A percentile compares a stretch with the other conserved stretches of the same genome.
Conservation (phyloP, 2,329 filamentous ascomycete species). For the Hansfordia pulvinata region DNA sequence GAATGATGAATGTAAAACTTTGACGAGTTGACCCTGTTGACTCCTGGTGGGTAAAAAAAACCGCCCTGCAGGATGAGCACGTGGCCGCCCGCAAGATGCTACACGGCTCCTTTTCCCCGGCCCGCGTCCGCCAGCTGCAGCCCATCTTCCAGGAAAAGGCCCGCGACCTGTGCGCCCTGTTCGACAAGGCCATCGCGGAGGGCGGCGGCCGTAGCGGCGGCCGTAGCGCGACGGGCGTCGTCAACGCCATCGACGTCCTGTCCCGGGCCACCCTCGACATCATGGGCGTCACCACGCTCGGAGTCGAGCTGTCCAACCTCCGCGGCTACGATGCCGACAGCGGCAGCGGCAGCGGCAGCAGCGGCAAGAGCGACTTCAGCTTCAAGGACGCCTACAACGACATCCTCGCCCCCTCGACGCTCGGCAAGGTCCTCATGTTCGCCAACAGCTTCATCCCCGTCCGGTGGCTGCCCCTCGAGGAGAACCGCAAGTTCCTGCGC, state of each 20-base stretch:
- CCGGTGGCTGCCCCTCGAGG: slow-evolving; percentile 6
- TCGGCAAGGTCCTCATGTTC: slow-evolving; percentile 4
- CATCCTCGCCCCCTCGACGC: slow-evolving; percentile 2
- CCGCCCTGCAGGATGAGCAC: slow-evolving; percentile 20
- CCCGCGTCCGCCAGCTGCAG: slow-evolving; percentile 18
- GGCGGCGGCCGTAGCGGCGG: slow-evolving; percentile 5
- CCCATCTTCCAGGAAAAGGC: slow-evolving; percentile 20
- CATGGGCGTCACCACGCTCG: slow-evolving; percentile 5
- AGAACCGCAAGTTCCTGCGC: slow-evolving; percentile 6
- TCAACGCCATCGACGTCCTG: slow-evolving; percentile 4
- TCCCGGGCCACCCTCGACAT: slow-evolving; percentile 6
- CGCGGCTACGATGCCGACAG: no score
- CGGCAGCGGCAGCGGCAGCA: neutral
- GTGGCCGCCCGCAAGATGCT: slow-evolving; percentile 19
- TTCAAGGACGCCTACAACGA: slow-evolving; percentile 6
- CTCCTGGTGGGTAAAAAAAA: no score
- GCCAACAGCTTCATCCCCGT: slow-evolving; percentile 5
- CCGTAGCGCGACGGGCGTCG: no score
- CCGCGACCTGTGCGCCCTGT: slow-evolving; percentile 10
- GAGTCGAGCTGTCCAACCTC: slow-evolving; percentile 4
- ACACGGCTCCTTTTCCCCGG: slow-evolving; percentile 15
- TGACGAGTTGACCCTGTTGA: slow-evolving; percentile 19
- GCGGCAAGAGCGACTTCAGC: neutral
- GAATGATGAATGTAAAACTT: slow-evolving; percentile 12
- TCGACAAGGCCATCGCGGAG: slow-evolving; percentile 7